Evolutionary conservation across 179 eudicot species (phyloP), one percentile per base, ranked within the genome.

Genomic region (Spinacia oleracea): DNA sequence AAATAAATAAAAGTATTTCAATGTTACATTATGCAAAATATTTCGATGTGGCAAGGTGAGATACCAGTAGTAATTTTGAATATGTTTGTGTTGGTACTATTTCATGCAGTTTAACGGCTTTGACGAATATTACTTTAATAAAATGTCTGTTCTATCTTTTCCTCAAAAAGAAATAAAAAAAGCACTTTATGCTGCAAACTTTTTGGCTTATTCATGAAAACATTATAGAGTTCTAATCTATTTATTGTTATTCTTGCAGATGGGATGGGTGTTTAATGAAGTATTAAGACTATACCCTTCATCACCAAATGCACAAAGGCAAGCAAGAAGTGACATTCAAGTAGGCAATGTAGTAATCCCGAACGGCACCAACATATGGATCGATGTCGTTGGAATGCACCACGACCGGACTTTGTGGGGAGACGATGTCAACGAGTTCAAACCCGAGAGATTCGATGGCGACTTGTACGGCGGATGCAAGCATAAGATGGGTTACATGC

Each of bases 221-320:
- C 2, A 6, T 29, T 3, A 62, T 29, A 8, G 9, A 67, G 0
- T 21, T 67, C 73, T 69, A 43, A 71, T 71, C 18, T 7, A 72
- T 4, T 16, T 31, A 14, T 9, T 75, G 21, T 1, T 31, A 32
- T 53, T 21, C 7, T 32, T 80, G 84, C 88, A 95, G 99, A 96
- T 96, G 99, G 96, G 98, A 69, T 96, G 98, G 98, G 98, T 96
- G 77, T 85, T 93, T 86, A 90, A 87, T 27, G 99, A 96, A 83
- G 96, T 90, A 31, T 51, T 96, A 25, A 77, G 98, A 9, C 63
- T 96, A 38, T 96, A 96, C 66, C 89, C 99, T 18, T 87, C 98
- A 0, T 91, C 99, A 2, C 99, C 99, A 42, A 96, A 93, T 76
- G 92, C 84, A 10, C 97, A 90, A 60, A 86, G 99, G 81, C 98